A percentile compares a stretch with the other conserved stretches of the same genome.
These are phyloP conservation scores for Acmispon strigosus DNA, from an alignment of 306 rosid genomes.

Conservation along the genomic window DNA sequence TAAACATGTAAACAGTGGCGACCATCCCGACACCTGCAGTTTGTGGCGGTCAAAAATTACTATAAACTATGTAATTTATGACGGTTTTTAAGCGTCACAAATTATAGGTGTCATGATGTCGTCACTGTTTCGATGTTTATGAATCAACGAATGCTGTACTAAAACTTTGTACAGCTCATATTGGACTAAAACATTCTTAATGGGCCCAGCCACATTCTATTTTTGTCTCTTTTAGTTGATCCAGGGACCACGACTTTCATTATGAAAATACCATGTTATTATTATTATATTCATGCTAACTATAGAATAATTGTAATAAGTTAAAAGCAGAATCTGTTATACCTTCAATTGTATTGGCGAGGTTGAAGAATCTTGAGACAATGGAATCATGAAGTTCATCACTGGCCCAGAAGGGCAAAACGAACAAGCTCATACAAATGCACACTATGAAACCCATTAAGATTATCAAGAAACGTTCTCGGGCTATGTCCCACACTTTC, in stretches of 20 bases:
- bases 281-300: not conserved
- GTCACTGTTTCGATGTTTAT: too few relatives aligned
- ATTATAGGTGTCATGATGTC: too few relatives aligned
- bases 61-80: too few relatives aligned
- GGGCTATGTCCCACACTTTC: slow-evolving; percentile 50
- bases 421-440: slow-evolving; percentile 49
- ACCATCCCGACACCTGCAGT: too few relatives aligned
- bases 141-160: too few relatives aligned
- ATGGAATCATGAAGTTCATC: slow-evolving; percentile 77
- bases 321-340: not conserved
- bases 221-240: not conserved
- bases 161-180: too few relatives aligned
- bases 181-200: too few relatives aligned
- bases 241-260: not conserved
- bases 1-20: too few relatives aligned
- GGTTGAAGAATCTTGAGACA: slow-evolving; percentile 39
- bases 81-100: too few relatives aligned
- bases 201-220: too few relatives aligned
- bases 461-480: slow-evolving; percentile 58
- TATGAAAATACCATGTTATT: not conserved
- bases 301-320: not conserved
- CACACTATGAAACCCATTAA: slow-evolving; percentile 58
- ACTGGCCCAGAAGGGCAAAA: slow-evolving; percentile 82
- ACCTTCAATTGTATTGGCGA: slow-evolving; percentile 68
- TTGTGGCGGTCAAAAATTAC: too few relatives aligned